Base-by-base conservation (phyloP, 208 protist genomes). In the Leptomonas seymouri region DNA sequence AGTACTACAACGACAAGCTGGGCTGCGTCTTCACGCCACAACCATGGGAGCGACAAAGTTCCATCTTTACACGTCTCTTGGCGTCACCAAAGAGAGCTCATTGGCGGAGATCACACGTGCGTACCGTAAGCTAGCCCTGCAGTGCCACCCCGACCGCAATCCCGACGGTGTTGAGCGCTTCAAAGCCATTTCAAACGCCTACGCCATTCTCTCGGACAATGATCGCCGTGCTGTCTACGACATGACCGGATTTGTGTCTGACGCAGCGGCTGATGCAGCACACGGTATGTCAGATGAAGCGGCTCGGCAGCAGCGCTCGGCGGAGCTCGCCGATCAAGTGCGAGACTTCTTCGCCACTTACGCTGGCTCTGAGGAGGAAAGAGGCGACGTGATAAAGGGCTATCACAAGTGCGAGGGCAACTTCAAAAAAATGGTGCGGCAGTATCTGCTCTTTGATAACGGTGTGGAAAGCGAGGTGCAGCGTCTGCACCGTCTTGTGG, bases 141-240 rank as follows among this genome's bases (percentile, higher is more conserved):
- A 92, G 60, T 96, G 89, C 76, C 93, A 97, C 71, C 93, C 93
- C 6, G 93, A 97, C 41, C 85, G 86, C 48, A 95, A 97, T 70
- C 88, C 84, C 0, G 81, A 93, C 44, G 93, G 93, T 31, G 76
- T 70, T 34, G 82, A 93, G 27, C 81, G 90, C 62, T 98, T 98
- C 76, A 94, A 94, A 58, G 59, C 80, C 44, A 93, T 99, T 46
- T 86, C 87, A 34, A 85, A 93, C 55, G 99, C 99, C 27, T 99
- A 99, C 76, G 90, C 98, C n/a, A 82, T 99, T 1, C 87, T 99
- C 11, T 83, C 67, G 61, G 97, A 99, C 64, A 31, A 67, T 9
- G 76, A 98, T 59, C 98, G 99, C 70, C 88, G 97, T 28, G 60
- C 81, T n/a, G 62, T 99, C 7, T 99, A 99, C 82, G 98, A 99